Evolutionary conservation across 768 basidiomycete genomes (phyloP).

Genomic region (Clitopilus passeckerianus): DNA sequence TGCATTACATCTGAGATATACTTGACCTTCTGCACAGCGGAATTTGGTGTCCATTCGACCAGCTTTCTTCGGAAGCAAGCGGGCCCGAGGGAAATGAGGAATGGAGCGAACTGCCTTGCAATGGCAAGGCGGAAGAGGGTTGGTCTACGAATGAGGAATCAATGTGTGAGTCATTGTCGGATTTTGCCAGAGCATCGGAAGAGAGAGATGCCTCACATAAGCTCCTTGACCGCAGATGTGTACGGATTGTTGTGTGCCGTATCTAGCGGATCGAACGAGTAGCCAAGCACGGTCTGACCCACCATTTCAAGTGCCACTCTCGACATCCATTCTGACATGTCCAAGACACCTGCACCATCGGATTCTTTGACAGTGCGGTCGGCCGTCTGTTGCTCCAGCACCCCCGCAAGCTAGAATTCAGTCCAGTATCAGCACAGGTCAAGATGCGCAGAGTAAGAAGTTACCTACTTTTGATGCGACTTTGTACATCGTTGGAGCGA

Average conservation of each 20-base stretch:
- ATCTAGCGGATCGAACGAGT: slow-evolving; percentile 43
- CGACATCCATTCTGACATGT: slow-evolving; percentile 44
- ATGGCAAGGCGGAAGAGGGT: slow-evolving; percentile 40
- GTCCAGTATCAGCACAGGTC: not conserved
- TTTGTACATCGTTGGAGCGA: slow-evolving; percentile 39
- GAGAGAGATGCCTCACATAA: slow-evolving; percentile 29
- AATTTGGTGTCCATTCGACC: slow-evolving; percentile 33
- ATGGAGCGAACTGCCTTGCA: slow-evolving; percentile 40
- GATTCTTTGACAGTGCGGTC: not conserved
- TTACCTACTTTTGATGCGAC: slow-evolving; percentile 37
- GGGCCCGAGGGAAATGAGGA: slow-evolving; percentile 34
- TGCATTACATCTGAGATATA: slow-evolving; percentile 46
- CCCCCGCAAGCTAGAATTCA: slow-evolving; percentile 19
- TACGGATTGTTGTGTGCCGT: slow-evolving; percentile 37
- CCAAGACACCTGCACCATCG: slow-evolving; percentile 21
- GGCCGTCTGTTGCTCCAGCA: slow-evolving; percentile 20
- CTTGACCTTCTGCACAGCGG: slow-evolving; percentile 35
- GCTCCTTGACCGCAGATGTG: slow-evolving; percentile 37
- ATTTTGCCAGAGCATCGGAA: not conserved
- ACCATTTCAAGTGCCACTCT: slow-evolving; percentile 39
- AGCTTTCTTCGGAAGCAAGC: slow-evolving; percentile 36
- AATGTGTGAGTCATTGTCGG: not conserved
- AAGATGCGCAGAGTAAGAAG: not conserved
- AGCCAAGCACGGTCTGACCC: slow-evolving; percentile 37
- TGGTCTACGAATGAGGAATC: slow-evolving; percentile 25